Base-by-base conservation (phyloP, 345 rosid genomes). In the Syzygium aqueum region DNA sequence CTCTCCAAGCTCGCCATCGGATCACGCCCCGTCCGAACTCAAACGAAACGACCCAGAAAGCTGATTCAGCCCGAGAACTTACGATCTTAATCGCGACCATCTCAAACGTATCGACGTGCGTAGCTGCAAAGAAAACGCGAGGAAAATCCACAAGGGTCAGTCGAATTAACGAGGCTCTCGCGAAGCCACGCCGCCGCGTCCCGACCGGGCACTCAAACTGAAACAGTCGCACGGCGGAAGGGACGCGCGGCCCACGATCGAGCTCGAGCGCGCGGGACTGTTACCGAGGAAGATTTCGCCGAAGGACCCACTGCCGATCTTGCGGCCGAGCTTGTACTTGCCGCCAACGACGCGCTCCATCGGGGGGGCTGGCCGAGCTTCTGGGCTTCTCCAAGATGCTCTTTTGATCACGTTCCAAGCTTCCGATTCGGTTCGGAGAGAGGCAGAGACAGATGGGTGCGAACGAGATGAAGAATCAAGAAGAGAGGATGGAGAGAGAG, bases 231-330 rank as follows among this genome's bases (percentile, higher is more conserved):
- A 40, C 52, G 84, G 84, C 52, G 6, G 51, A 11, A 53, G 8
- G 77, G 3, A 61, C 11, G 43, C 11, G n/a, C 25, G 14, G 27
- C 46, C 63, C 56, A 52, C 40, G 59, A 84, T 52, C 63, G 85
- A 84, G 85, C 17, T 30, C 49, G 56, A 53, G 25, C 59, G 14
- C 50, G 46, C 49, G 22, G 37, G 40, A 88, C 87, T 13, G 50
- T 43, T 43, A 95, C 97, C 97, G 33, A 93, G 93, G 88, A 43
- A 93, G 89, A 95, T 95, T 92, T 95, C 97, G 80, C 97, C 97
- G 88, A 93, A 95, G 40, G 97, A 94, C 89, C 96, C 97, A 87
- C 97, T 91, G 85, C 97, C 97, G 89, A 95, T 93, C 91, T 94
- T 93, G 86, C 96, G 93, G 86, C 94, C 97, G 43, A 94, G 87